A percentile compares a stretch with the other conserved stretches of the same genome.
phyloP scores from a whole-genome alignment of 768 basidiomycete species.

The Leccinum ochraceum region DNA sequence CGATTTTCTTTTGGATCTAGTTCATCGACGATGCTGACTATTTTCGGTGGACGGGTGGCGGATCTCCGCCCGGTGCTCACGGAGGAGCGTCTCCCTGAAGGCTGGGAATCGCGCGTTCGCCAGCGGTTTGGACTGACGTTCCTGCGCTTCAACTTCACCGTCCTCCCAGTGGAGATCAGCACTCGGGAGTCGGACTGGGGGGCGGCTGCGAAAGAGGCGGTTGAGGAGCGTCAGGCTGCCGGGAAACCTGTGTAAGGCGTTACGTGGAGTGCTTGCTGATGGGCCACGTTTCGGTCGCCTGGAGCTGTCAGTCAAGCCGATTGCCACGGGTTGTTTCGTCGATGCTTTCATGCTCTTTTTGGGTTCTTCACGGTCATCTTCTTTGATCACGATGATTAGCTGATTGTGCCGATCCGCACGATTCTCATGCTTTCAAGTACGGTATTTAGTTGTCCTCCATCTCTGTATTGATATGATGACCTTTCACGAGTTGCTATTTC shows the following conservation, averaged over 20 bases:
- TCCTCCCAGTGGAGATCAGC: conserved; percentile 27
- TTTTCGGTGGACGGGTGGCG: conserved; percentile 64
- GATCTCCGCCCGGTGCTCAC: conserved; percentile 56
- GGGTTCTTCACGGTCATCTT: neutral
- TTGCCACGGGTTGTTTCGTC: neutral
- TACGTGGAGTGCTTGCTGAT: neutral
- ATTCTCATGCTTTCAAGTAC: neutral
- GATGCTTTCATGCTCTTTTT: neutral
- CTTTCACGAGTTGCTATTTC: neutral
- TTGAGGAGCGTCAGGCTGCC: neutral
- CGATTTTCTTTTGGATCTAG: conserved; percentile 33
- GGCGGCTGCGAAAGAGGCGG: neutral
- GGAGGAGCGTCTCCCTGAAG: conserved; percentile 70
- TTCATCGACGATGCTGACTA: conserved; percentile 64
- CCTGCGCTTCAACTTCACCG: conserved; percentile 47
- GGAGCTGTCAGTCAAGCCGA: neutral
- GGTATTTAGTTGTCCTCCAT: neutral
- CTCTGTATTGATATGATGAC: neutral
- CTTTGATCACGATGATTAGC: neutral
- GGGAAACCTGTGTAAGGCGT: neutral
- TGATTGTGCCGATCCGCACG: neutral
- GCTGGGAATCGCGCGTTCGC: conserved; percentile 66
- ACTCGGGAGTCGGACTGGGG: conserved; percentile 25
- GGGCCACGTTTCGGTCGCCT: neutral
- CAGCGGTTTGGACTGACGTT: conserved; percentile 62